Conservation (phyloP, 2,329 filamentous ascomycete species). For the Stagonosporopsis tanaceti region DNA sequence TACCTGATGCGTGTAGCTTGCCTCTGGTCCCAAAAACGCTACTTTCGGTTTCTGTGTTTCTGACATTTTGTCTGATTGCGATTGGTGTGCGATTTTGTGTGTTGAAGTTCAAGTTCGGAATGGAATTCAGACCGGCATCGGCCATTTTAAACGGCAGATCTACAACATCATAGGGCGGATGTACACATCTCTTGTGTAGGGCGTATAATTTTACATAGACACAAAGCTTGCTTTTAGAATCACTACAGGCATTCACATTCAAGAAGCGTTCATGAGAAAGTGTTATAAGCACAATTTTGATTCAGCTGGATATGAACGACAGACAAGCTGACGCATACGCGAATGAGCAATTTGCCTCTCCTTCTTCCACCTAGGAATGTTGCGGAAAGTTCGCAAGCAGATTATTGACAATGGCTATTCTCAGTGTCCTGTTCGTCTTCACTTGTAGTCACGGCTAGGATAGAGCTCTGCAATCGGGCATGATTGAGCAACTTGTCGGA, state of each 20-base stretch:
- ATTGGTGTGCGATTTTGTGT: slow-evolving; percentile 2
- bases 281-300: slow-evolving; percentile 22
- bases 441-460: slow-evolving; percentile 24
- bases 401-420: slow-evolving; percentile 39
- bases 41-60: slow-evolving; percentile 44
- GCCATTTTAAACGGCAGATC: slow-evolving; percentile 7
- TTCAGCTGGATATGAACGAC: slow-evolving; percentile 41
- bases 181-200: slow-evolving; percentile 2
- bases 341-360: slow-evolving; percentile 35
- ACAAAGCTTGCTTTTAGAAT: not conserved
- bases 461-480: slow-evolving; percentile 28
- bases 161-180: not conserved
- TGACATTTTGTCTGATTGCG: slow-evolving; percentile 19
- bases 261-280: not conserved
- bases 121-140: slow-evolving; percentile 22
- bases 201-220: not conserved
- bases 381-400: slow-evolving; percentile 37
- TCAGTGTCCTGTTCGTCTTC: slow-evolving; percentile 22
- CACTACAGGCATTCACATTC: not conserved
- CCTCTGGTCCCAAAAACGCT: slow-evolving; percentile 69
- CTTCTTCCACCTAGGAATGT: slow-evolving; percentile 32
- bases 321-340: slow-evolving; percentile 37
- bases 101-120: slow-evolving; percentile 7
- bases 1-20: slow-evolving; percentile 76
- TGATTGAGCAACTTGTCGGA: slow-evolving; percentile 25